Base-by-base conservation (phyloP, 2,329 filamentous ascomycete genomes). In the Apiospora marii region DNA sequence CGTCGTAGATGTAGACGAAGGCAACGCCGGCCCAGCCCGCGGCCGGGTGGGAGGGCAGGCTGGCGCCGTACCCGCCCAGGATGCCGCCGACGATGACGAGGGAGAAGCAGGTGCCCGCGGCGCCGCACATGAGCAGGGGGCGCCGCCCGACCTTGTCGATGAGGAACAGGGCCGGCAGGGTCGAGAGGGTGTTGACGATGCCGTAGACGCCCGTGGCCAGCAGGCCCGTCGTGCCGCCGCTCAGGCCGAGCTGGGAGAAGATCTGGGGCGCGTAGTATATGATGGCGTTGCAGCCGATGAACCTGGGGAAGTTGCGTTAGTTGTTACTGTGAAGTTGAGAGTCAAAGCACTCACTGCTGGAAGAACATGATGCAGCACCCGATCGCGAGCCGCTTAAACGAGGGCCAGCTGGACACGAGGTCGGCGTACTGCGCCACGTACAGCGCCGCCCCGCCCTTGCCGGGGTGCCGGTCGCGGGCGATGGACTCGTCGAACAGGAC, bases 11-110 rank as follows among this genome's bases (percentile, higher is more conserved):
- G 75, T 88, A 86, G n/a, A 91, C 82, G 74, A 91, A 88, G 0
- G 87, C 87, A 0, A 91, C 86, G 1, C 87, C 88, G 5, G 84
- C 88, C 88, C 89, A 91, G 3, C 89, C 89, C 0, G 87, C 88
- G 0, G 82, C 83, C 37, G 81, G 79, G 75, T 91, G 84, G 0
- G 80, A 77, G 1, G 80, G 78, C 80, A 87, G 88, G 6, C 83
- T 76, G 73, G 85, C 74, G 58, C 86, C 82, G 77, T 85, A 88
- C 3, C 82, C 83, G 8, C 84, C 88, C 46, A 87, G 82, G 69
- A 90, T 87, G 48, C 83, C 85, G 7, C 87, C 88, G 41, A 90
- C 85, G 73, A 90, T 88, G 73, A 89, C 84, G 74, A 90, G 87
- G 14, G 85, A 88, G n/a, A 83, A 13, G 58, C 53, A 72, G 22